Base-by-base conservation (phyloP, 805 yeast species). In the Pichia phayaonensis region DNA sequence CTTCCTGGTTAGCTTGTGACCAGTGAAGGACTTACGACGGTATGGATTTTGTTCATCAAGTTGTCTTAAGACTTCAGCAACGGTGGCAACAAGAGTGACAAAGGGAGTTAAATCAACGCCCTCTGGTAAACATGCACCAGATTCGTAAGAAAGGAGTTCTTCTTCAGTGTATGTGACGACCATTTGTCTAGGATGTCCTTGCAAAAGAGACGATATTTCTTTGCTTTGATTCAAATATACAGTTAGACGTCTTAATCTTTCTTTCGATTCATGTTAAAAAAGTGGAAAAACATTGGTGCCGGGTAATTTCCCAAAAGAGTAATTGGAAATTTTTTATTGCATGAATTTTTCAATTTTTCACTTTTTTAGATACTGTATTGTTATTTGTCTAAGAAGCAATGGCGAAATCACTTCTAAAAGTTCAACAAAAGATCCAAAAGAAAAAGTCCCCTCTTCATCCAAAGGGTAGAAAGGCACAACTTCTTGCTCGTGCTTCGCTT, bases 401-500 rank as follows among this genome's bases (percentile, higher is more conserved):
- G 54, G 84, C 80, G 18, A 86, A 85, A 60, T 80, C 80, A 54
- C 71, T 87, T 47, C 65, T 72, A 22, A 86, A 86, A 59, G 84
- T 87, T 36, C 73, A 77, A 56, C 83, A 83, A 67, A 73, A 75
- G 56, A 68, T 82, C 49, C 70, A 77, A 51, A 75, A 75, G 59
- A 71, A 79, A 53, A 79, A 76, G 40, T 79, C 77, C 42, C 72
- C 77, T 39, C 70, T 86, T 57, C 98, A 92, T 64, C 94, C 95
- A 22, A 84, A 83, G 61, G 96, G 97, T 11, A 77, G 97, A 48
- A 92, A 90, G 66, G 85, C 89, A 66, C 84, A 84, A 66, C 88
- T 85, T 63, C 70, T 92, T 47, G 83, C 83, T 50, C 74, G 94
- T 55, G 97, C 97, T n/a, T 80, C 95, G 2, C 69, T 89, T 43